These are phyloP conservation scores for Pseudonitzschia multistriata DNA, from an alignment of 108 stramenopile species.

Conservation along the genomic window DNA sequence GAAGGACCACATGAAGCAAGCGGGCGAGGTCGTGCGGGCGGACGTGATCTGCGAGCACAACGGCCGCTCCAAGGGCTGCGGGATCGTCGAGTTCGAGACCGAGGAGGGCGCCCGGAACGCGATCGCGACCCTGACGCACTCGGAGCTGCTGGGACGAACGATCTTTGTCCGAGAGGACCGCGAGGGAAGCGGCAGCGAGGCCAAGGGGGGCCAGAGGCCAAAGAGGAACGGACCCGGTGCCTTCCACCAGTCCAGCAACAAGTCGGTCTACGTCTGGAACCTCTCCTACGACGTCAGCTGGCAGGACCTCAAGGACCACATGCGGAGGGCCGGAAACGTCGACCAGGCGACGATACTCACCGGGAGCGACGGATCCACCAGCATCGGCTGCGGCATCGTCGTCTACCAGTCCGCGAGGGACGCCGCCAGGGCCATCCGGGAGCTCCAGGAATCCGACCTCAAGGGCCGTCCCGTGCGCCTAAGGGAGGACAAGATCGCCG, in stretches of 20 bases:
- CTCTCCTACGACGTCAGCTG: conserved; percentile 80
- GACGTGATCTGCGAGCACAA: conserved; percentile 82
- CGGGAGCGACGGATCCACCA: conserved; percentile 70
- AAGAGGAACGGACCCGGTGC: background rate
- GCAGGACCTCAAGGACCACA: conserved; percentile 96
- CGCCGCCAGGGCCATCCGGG: conserved; percentile 83
- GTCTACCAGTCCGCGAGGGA: conserved; percentile 86
- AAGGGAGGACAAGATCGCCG: conserved; percentile 82
- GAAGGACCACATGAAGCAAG: conserved; percentile 89
- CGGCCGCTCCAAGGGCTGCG: conserved; percentile 91
- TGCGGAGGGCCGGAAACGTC: conserved; percentile 87
- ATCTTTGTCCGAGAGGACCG: conserved; percentile 87
- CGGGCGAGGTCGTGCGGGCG: conserved; percentile 81
- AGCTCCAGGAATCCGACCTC: conserved; percentile 77
- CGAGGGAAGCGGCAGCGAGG: conserved; percentile 39
- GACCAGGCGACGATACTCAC: conserved; percentile 87
- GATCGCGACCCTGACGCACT: conserved; percentile 72
- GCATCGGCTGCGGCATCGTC: conserved; percentile 91
- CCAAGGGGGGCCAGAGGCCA: conserved; percentile 34
- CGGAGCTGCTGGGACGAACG: conserved; percentile 73
- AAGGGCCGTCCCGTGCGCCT: conserved; percentile 83
- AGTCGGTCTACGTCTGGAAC: conserved; percentile 83
- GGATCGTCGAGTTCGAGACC: conserved; percentile 86
- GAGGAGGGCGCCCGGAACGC: conserved; percentile 78
- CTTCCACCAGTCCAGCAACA: conserved; percentile 11